Conservation (phyloP, 139 green algal genomes). For the Chlamydomonas schloesseri region DNA sequence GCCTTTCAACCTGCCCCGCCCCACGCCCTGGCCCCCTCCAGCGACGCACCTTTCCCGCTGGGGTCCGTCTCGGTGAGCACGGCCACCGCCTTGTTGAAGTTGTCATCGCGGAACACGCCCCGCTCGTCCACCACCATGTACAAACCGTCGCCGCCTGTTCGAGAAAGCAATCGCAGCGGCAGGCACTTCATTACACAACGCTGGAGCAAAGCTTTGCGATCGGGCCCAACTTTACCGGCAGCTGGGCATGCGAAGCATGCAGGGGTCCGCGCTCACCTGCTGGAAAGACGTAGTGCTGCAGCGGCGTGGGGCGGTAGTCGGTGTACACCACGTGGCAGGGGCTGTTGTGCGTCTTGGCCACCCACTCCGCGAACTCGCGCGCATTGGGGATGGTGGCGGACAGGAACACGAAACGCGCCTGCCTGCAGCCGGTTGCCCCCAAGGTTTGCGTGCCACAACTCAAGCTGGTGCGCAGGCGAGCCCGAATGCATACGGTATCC, state of each 20-base stretch:
- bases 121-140: conserved; percentile 79
- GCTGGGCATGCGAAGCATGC: no score
- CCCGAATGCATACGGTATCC: no score
- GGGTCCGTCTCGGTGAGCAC: background rate
- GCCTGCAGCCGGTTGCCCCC: no score
- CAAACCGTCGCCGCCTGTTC: conserved; percentile 74
- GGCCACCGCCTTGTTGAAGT: conserved; percentile 60
- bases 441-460: no score
- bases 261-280: no score
- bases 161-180: background rate
- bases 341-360: conserved; percentile 82
- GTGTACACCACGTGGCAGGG: conserved; percentile 98
- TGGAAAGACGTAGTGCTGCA: conserved; percentile 94
- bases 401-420: conserved; percentile 86
- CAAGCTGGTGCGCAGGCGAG: no score
- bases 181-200: no score
- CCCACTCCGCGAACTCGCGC: conserved; percentile 95
- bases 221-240: no score
- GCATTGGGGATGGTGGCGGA: conserved; percentile 97
- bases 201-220: no score
- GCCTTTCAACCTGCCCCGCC: no score
- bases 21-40: background rate
- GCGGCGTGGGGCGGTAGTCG: conserved; percentile 92
- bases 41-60: background rate
- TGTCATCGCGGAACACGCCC: conserved; percentile 70